phyloP scores from a whole-genome alignment of 805 yeast genomes.

The Monosporozyma solicola region DNA sequence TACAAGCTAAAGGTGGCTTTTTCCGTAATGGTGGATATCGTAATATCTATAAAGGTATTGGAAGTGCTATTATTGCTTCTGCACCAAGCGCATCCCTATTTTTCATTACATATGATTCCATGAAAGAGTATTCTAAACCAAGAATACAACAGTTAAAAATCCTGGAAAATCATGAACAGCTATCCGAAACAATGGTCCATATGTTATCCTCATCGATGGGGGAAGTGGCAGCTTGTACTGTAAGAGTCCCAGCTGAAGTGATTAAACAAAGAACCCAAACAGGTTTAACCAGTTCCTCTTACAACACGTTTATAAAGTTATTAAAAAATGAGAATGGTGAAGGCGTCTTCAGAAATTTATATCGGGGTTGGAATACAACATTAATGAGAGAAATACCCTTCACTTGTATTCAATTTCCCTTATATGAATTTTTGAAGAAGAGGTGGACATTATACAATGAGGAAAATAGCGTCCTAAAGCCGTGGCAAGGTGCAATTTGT shows the following conservation, averaged over 20 bases:
- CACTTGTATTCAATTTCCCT: conserved; percentile 90
- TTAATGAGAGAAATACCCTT: conserved; percentile 94
- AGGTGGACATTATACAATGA: conserved; percentile 38
- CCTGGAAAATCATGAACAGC: conserved; percentile 14
- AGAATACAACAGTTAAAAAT: conserved; percentile 16
- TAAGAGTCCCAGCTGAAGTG: conserved; percentile 95
- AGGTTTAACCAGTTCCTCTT: conserved; percentile 43
- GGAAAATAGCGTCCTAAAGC: conserved; percentile 26
- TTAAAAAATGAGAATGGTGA: conserved; percentile 63
- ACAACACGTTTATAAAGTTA: conserved; percentile 55
- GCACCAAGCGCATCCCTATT: conserved; percentile 83
- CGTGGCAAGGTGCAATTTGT: conserved; percentile 74
- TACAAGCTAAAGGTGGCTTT: conserved; percentile 94
- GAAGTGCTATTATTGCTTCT: conserved; percentile 87
- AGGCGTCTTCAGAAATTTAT: conserved; percentile 68
- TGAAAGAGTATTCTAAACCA: conserved; percentile 44
- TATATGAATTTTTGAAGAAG: conserved; percentile 75
- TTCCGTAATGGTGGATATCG: conserved; percentile 86
- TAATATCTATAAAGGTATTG: conserved; percentile 87
- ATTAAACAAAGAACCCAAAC: conserved; percentile 93
- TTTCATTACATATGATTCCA: conserved; percentile 74
- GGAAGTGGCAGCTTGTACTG: conserved; percentile 86
- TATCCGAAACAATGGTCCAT: conserved; percentile 45
- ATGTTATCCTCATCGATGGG: conserved; percentile 87
- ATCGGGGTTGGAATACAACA: conserved; percentile 90